Evolutionary conservation across 1,284 basidiomycete genomes (phyloP).

Genomic region (Mycena sp.): DNA sequence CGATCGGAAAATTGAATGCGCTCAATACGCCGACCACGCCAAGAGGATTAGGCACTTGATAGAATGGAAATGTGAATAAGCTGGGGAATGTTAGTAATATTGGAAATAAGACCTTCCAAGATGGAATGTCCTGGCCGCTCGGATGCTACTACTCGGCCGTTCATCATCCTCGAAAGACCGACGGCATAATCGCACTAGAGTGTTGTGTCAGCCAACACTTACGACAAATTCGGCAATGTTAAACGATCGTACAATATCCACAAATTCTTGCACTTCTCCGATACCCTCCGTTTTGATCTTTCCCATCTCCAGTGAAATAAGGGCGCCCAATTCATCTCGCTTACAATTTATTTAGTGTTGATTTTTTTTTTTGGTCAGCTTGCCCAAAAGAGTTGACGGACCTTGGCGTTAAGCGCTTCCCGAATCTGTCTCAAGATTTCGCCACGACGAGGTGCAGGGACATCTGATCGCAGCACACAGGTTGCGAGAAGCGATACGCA

Average conservation of each 20-base stretch:
- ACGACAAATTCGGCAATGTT: constrained; percentile 19
- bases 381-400: too few relatives aligned
- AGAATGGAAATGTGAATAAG: constrained; percentile 5
- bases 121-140: constrained; percentile 93
- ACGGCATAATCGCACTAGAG: constrained; percentile 67
- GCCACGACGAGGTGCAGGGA: constrained; percentile 90
- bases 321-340: constrained; percentile 84
- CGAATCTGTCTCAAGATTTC: constrained; percentile 91
- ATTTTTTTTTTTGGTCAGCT: too few relatives aligned
- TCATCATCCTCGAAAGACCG: constrained; percentile 92
- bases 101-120: constrained; percentile 73
- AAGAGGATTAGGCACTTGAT: constrained; percentile 87
- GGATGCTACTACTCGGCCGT: constrained; percentile 84
- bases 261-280: constrained; percentile 94
- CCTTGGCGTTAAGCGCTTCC: constrained; percentile 83
- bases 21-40: constrained; percentile 92
- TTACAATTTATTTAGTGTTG: too few relatives aligned
- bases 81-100: constrained; percentile 1
- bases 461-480: constrained; percentile 41
- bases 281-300: constrained; percentile 94
- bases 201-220: constrained; percentile 13
- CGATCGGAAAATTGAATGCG: constrained; percentile 96
- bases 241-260: constrained; percentile 85
- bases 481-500: constrained; percentile 3
- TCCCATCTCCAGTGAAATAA: constrained; percentile 93